A percentile compares a stretch with the other conserved stretches of the same genome.
These are phyloP conservation scores for Talaromyces thailandensis DNA, from an alignment of 495 filamentous ascomycete genomes.

Conservation along the genomic window DNA sequence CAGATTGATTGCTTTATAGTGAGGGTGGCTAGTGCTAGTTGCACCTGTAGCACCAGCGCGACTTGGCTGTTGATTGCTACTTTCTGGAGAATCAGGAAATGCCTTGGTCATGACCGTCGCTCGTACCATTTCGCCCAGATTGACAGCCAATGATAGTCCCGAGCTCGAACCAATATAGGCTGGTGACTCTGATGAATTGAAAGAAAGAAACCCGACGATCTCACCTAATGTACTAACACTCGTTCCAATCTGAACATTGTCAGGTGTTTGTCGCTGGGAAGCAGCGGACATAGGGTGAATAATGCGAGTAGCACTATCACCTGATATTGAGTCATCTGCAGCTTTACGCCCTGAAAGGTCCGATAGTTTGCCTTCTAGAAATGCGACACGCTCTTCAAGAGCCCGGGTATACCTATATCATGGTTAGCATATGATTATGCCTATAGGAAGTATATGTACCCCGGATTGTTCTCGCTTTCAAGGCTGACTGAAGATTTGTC, in stretches of 20 bases:
- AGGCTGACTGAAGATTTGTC: conserved; percentile 38
- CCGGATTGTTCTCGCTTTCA: conserved; percentile 33
- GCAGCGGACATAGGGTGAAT: conserved; percentile 14
- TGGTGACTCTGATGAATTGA: conserved; percentile 38
- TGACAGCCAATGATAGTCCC: conserved; percentile 38
- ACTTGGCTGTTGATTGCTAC: neutral
- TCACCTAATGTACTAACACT: conserved; percentile 37
- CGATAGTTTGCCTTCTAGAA: conserved; percentile 30
- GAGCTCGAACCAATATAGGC: conserved; percentile 47
- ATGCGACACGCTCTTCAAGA: conserved; percentile 38
- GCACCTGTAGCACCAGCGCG: neutral
- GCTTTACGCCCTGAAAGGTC: conserved; percentile 10
- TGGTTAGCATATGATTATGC: neutral
- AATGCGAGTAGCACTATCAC: conserved; percentile 12
- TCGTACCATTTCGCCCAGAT: conserved; percentile 46
- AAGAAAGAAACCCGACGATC: conserved; percentile 41
- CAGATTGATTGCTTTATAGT: conserved; percentile 17
- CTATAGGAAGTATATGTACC: conserved; percentile 16
- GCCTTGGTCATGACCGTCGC: conserved; percentile 26
- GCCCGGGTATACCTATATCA: conserved; percentile 33
- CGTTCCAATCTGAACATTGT: conserved; percentile 15
- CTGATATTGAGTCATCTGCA: neutral
- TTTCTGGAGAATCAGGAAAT: conserved; percentile 1
- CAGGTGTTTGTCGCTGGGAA: conserved; percentile 19
- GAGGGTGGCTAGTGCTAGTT: neutral